Evolutionary conservation across 2,329 filamentous ascomycete species (phyloP).

Genomic region (Alternaria infectoria): DNA sequence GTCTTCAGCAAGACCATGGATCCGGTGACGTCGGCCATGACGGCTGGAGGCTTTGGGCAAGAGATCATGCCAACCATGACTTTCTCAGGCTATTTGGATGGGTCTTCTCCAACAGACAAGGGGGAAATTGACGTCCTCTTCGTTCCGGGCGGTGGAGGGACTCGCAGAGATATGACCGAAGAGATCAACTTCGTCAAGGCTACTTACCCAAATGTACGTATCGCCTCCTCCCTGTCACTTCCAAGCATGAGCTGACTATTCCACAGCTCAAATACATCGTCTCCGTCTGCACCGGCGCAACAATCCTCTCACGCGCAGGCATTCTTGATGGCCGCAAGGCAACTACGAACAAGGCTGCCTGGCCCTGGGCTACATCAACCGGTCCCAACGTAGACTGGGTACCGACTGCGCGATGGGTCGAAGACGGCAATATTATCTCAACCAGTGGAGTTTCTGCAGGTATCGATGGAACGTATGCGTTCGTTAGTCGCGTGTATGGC

Average conservation of each 20-base stretch:
- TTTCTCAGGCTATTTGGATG: slow-evolving; percentile 56
- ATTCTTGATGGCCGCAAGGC: slow-evolving; percentile 65
- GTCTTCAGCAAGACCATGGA: slow-evolving; percentile 35
- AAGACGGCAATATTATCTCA: slow-evolving; percentile 70
- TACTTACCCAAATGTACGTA: slow-evolving; percentile 54
- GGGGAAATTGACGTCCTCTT: slow-evolving; percentile 65
- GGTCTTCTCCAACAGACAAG: not conserved
- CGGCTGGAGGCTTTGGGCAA: slow-evolving; percentile 41
- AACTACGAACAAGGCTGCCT: slow-evolving; percentile 70
- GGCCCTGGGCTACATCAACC: slow-evolving; percentile 54
- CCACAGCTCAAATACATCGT: slow-evolving; percentile 58
- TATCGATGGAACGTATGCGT: slow-evolving; percentile 66
- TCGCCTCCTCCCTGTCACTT: not conserved
- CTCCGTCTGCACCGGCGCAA: slow-evolving; percentile 70
- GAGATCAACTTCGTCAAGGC: slow-evolving; percentile 58
- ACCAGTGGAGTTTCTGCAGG: slow-evolving; percentile 68
- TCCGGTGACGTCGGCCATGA: slow-evolving; percentile 34
- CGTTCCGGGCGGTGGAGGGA: slow-evolving; percentile 67
- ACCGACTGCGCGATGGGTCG: slow-evolving; percentile 64
- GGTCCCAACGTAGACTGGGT: slow-evolving; percentile 61
- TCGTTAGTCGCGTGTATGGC: slow-evolving; percentile 61
- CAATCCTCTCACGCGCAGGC: slow-evolving; percentile 63
- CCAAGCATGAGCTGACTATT: not conserved
- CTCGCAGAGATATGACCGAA: slow-evolving; percentile 36
- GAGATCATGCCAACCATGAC: slow-evolving; percentile 59